These are phyloP conservation scores for Aspergillus bridgeri DNA, from an alignment of 495 filamentous ascomycete genomes.

Conservation along the genomic window DNA sequence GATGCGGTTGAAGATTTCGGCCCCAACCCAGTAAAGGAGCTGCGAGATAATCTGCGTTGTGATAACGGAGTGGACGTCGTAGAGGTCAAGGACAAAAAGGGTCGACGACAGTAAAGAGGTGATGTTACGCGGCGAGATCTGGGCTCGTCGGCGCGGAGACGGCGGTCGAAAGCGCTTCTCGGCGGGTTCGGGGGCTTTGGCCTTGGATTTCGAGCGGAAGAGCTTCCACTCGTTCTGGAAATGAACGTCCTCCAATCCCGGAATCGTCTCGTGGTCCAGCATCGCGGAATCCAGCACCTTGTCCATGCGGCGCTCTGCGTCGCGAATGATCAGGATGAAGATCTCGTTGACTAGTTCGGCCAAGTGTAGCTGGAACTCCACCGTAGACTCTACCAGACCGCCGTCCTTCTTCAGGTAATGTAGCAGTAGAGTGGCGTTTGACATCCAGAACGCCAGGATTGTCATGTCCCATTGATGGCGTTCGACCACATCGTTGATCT, in stretches of 20 bases:
- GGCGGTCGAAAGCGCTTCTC: constrained; percentile 91
- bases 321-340: constrained; percentile 95
- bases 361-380: constrained; percentile 87
- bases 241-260: constrained; percentile 90
- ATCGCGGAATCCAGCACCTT: constrained; percentile 90
- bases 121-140: constrained; percentile 89
- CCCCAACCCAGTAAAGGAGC: constrained; percentile 93
- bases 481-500: constrained; percentile 94
- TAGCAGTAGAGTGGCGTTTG: constrained; percentile 89
- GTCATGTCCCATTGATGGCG: constrained; percentile 99
- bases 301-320: constrained; percentile 96
- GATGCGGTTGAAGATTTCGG: constrained; percentile 96
- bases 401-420: constrained; percentile 96
- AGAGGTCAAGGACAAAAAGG: constrained; percentile 94
- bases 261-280: constrained; percentile 97
- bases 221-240: constrained; percentile 99
- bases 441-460: constrained; percentile 97
- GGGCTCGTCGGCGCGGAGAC: constrained; percentile 89
- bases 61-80: constrained; percentile 98
- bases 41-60: constrained; percentile 88
- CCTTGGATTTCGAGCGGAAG: constrained; percentile 84
- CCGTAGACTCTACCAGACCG: constrained; percentile 75
- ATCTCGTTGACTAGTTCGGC: constrained; percentile 97
- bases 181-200: constrained; percentile 74
- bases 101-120: constrained; percentile 97